Conservation (phyloP, 805 yeast species). For the Spathaspora boniae region DNA sequence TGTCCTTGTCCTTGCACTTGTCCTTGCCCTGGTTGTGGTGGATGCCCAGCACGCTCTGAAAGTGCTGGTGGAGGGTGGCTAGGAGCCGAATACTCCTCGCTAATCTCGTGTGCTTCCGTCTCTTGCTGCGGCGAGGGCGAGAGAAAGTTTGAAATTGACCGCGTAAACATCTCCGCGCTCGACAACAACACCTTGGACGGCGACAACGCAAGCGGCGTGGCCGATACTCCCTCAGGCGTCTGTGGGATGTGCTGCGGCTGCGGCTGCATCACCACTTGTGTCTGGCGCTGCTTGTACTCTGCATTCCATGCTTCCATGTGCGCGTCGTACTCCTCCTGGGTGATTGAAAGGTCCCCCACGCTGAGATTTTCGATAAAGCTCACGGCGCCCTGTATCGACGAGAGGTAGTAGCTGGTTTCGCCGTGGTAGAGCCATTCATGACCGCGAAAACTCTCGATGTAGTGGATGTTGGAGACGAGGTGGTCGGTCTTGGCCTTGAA, state of each 20-base stretch:
- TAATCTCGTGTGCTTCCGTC: background rate
- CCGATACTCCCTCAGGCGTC: conserved; percentile 6
- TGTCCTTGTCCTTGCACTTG: conserved; percentile 4
- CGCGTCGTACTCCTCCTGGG: conserved; percentile 56
- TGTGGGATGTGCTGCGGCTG: conserved; percentile 16
- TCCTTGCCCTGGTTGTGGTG: too few species aligned
- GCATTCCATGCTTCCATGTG: conserved; percentile 51
- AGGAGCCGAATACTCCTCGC: conserved; percentile 1
- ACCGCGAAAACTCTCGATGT: conserved; percentile 80
- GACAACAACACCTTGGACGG: conserved; percentile 39
- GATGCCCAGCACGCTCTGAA: too few species aligned
- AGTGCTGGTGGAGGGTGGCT: background rate
- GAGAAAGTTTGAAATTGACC: conserved; percentile 42
- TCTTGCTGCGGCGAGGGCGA: conserved; percentile 33
- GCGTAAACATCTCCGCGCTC: conserved; percentile 50
- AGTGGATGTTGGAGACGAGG: conserved; percentile 74
- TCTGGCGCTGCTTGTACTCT: conserved; percentile 20
- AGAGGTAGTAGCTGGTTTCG: conserved; percentile 86
- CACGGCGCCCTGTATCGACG: conserved; percentile 87
- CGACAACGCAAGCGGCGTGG: conserved; percentile 17
- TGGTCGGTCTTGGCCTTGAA: conserved; percentile 62
- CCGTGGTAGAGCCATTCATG: conserved; percentile 70
- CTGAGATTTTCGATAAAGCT: conserved; percentile 67
- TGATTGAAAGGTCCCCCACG: conserved; percentile 48
- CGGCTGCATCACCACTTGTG: conserved; percentile 12